Conservation (phyloP, 2,329 filamentous ascomycete species). For the Epichloe gansuensis region DNA sequence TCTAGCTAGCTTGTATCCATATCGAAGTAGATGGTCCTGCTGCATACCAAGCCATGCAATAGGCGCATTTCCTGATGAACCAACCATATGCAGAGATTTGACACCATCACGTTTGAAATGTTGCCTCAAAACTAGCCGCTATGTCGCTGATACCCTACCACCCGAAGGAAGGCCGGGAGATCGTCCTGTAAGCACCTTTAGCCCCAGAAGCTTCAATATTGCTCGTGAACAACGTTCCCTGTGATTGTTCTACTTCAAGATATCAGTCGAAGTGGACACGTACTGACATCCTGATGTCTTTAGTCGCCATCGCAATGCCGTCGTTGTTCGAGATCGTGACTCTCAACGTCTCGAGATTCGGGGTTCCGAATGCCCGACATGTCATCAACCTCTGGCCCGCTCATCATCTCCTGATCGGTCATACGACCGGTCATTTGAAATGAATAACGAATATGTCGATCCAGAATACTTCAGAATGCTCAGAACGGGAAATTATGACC, state of each 20-base stretch:
- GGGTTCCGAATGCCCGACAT: conserved; percentile 76
- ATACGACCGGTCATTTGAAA: conserved; percentile 30
- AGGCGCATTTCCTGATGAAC: too few species aligned
- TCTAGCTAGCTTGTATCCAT: too few species aligned
- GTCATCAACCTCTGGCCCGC: conserved; percentile 55
- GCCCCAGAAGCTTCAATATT: background rate
- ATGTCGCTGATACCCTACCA: conserved; percentile 68
- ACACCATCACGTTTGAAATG: background rate
- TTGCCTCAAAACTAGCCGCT: background rate
- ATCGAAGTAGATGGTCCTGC: too few species aligned
- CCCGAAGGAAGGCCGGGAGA: conserved; percentile 58
- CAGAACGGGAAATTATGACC: conserved; percentile 38
- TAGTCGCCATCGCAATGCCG: conserved; percentile 83
- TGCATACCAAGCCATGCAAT: too few species aligned
- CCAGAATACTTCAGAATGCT: conserved; percentile 96
- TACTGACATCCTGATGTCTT: background rate
- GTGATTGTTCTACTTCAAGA: background rate
- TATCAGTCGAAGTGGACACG: background rate
- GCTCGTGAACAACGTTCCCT: background rate
- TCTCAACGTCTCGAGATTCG: conserved; percentile 79
- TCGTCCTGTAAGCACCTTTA: conserved; percentile 57
- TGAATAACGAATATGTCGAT: conserved; percentile 57
- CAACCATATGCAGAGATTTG: background rate
- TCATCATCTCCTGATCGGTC: conserved; percentile 33
- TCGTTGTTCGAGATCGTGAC: conserved; percentile 79